phyloP scores from a whole-genome alignment of 129 eudicot species.

The Lactuca sativa region DNA sequence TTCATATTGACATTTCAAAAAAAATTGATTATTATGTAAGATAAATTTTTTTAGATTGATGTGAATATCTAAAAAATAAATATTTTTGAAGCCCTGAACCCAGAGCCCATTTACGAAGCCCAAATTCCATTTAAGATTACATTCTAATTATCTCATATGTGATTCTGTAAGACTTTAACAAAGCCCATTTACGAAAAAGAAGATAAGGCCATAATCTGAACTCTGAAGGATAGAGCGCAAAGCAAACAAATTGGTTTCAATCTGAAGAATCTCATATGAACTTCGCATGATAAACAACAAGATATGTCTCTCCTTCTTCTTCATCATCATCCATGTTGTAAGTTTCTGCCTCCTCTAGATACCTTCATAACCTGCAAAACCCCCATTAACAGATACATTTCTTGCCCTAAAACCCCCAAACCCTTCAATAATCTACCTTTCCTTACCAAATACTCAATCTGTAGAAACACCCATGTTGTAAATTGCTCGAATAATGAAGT shows the following conservation, averaged over 20 bases:
- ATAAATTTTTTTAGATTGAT: too few relatives aligned
- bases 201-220: slow-evolving; percentile 11
- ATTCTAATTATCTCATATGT: too few relatives aligned
- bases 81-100: too few relatives aligned
- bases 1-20: too few relatives aligned
- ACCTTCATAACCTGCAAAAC: slow-evolving; percentile 25
- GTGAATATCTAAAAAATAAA: too few relatives aligned
- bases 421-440: slow-evolving; percentile 24
- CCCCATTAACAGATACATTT: slow-evolving; percentile 14
- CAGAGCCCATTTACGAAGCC: too few relatives aligned
- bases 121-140: too few relatives aligned
- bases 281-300: slow-evolving; percentile 23
- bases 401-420: slow-evolving; percentile 37
- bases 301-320: slow-evolving; percentile 52
- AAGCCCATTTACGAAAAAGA: slow-evolving; percentile 8
- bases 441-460: slow-evolving; percentile 28
- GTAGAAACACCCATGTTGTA: slow-evolving; percentile 48
- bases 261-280: slow-evolving; percentile 16
- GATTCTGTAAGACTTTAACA: neutral
- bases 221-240: neutral
- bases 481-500: slow-evolving; percentile 59
- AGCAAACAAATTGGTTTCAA: neutral
- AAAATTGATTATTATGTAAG: too few relatives aligned
- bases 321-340: slow-evolving; percentile 30
- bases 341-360: slow-evolving; percentile 34